Conservation (phyloP, 225 moss, liverwort and hornwort genomes). For the Pleurozium schreberi region DNA sequence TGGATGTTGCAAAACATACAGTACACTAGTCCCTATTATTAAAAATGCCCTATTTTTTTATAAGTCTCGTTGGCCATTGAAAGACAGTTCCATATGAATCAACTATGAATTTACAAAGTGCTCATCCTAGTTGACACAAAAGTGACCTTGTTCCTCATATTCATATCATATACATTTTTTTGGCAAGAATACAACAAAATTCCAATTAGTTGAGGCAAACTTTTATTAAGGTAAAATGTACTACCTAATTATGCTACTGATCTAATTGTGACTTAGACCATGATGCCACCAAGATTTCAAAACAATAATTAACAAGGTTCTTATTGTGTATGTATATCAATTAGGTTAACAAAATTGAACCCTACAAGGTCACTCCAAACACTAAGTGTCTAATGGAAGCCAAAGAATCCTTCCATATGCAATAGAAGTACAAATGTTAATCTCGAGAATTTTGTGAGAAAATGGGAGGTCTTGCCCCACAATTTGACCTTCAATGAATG, state of each 20-base stretch:
- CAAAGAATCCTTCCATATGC: fast-evolving
- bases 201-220: background rate
- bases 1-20: fast-evolving
- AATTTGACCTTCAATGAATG: background rate
- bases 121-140: background rate
- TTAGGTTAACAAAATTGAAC: background rate
- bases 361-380: fast-evolving
- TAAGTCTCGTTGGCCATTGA: too few relatives aligned
- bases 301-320: background rate
- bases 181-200: background rate
- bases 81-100: fast-evolving
- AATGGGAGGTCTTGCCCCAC: fast-evolving
- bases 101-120: background rate
- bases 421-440: fast-evolving
- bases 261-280: background rate
- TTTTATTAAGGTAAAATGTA: background rate
- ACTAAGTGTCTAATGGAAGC: fast-evolving
- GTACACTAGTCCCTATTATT: background rate
- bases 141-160: too few relatives aligned
- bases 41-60: fast-evolving
- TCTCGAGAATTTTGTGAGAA: background rate
- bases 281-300: background rate
- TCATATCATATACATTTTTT: background rate
- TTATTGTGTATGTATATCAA: too few relatives aligned
- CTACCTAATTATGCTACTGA: background rate